Evolutionary conservation across 1,284 basidiomycete species (phyloP).

Genomic region (Vanrija pseudolonga): DNA sequence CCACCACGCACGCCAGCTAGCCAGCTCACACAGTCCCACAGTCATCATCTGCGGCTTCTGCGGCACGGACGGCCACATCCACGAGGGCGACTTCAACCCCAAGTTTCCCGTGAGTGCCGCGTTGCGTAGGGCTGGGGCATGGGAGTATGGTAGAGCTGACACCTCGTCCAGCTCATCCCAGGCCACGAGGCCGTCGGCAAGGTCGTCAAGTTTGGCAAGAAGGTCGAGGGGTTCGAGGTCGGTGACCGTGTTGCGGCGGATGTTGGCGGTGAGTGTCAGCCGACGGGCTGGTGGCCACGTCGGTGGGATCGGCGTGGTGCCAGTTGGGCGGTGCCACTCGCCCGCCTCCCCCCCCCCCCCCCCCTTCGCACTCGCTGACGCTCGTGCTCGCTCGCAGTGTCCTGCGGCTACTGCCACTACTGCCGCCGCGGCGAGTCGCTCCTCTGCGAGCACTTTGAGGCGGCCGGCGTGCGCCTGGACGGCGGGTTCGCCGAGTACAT

Average conservation of each 20-base stretch:
- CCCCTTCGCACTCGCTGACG: background rate
- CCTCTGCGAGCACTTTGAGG: slow-evolving; percentile 73
- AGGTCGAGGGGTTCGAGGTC: slow-evolving; percentile 62
- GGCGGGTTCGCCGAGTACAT: slow-evolving; percentile 88
- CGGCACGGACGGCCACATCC: slow-evolving; percentile 70
- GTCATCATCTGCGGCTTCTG: slow-evolving; percentile 60
- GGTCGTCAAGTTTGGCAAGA: slow-evolving; percentile 64
- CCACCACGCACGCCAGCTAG: background rate
- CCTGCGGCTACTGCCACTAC: slow-evolving; percentile 73
- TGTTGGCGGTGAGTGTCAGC: slow-evolving; percentile 49
- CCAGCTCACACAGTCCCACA: slow-evolving; percentile 10
- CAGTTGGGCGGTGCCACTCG: too few species aligned
- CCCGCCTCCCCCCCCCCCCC: slow-evolving; percentile 9
- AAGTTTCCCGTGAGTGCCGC: slow-evolving; percentile 57
- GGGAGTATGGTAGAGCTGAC: slow-evolving; percentile 15
- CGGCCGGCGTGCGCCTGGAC: slow-evolving; percentile 67
- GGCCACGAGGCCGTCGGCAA: slow-evolving; percentile 75
- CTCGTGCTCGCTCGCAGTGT: background rate
- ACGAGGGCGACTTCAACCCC: slow-evolving; percentile 72
- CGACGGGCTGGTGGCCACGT: too few species aligned
- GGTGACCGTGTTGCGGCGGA: slow-evolving; percentile 81
- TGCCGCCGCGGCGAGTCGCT: slow-evolving; percentile 70
- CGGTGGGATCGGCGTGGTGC: too few species aligned
- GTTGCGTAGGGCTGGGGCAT: background rate
- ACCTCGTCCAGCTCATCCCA: slow-evolving; percentile 60